Evolutionary conservation across 176 grass and related monocot genomes (phyloP), one percentile per base, ranked within the genome.

Genomic region (Stipa capillata): DNA sequence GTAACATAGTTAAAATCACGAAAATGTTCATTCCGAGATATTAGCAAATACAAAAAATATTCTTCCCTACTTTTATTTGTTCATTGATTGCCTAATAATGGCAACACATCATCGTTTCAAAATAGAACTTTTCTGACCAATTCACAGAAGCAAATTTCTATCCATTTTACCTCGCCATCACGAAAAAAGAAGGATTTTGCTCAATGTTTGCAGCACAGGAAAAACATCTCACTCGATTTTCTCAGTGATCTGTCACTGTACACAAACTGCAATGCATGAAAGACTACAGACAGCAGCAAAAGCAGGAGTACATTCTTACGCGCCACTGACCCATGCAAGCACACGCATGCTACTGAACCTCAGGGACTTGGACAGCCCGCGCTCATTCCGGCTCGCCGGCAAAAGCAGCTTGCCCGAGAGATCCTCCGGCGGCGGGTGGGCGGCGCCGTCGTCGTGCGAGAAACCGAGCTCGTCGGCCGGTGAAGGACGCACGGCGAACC

Each of bases 291-390:
- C 44, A 6, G 32, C 2, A 63, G 33, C 2, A 17, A 47, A 15
- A 35, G 41, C 28, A 18, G 32, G 17, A 14, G 0, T 39, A 1
- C 65, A 15, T 16, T 63, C 25, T 75, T 70, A 77, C 16, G 55
- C 35, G 21, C 79, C 73, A 72, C 79, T 44, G 45, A 24, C 73
- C 79, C 73, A 78, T 0, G 65, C 79, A 43, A 87, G 35, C 25
- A 87, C n/a, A 4, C 73, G 72, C 73, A 37, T 47, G 73, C 80
- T 72, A 2, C 73, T 25, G 28, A 78, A 48, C 73, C 79, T 72
- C 28, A 20, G 5, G 14, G 79, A 87, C 73, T 47, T 83, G 65
- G 73, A 78, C 73, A 73, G 0, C 16, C 47, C 5, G 28, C 47
- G 79, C 5, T 82, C 79, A 0, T 27, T 74, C 32, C 55, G 37